Conservation (phyloP, 805 yeast genomes). For the Kurtzmaniella cleridarum region DNA sequence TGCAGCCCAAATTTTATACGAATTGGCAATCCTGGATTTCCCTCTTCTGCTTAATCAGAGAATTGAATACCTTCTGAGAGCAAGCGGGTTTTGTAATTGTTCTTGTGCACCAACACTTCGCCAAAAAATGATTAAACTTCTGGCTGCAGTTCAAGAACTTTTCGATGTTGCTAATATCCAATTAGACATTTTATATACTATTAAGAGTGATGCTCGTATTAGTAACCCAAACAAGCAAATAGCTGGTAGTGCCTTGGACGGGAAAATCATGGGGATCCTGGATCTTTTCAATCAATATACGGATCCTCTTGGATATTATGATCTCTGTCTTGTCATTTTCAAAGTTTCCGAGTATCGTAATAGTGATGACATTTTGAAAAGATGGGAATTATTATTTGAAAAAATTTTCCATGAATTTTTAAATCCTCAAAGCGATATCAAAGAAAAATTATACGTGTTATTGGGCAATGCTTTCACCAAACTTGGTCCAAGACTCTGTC, state of each 20-base stretch:
- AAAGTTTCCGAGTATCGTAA: constrained; percentile 82
- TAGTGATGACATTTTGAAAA: constrained; percentile 70
- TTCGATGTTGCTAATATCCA: constrained; percentile 86
- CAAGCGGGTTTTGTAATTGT: constrained; percentile 88
- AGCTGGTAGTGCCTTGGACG: constrained; percentile 52
- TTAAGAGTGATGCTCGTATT: constrained; percentile 49
- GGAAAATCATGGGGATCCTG: constrained; percentile 61
- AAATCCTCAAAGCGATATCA: constrained; percentile 11
- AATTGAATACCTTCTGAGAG: constrained; percentile 84
- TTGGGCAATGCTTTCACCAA: constrained; percentile 35
- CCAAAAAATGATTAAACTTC: constrained; percentile 68
- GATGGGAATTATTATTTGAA: constrained; percentile 74
- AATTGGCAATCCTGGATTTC: constrained; percentile 70
- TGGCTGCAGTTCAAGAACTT: constrained; percentile 67
- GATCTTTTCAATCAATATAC: constrained; percentile 83
- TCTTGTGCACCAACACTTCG: constrained; percentile 70
- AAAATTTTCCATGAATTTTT: constrained; percentile 35
- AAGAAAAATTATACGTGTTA: constrained; percentile 34
- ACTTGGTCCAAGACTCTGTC: constrained; percentile 60
- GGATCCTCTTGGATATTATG: constrained; percentile 83
- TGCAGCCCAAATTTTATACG: constrained; percentile 75
- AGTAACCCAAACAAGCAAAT: constrained; percentile 43
- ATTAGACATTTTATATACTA: constrained; percentile 51
- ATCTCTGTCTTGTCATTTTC: constrained; percentile 70
- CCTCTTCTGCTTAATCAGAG: constrained; percentile 63